Conservation (phyloP, 2,329 filamentous ascomycete genomes). For the Pyrenochaeta sp. region DNA sequence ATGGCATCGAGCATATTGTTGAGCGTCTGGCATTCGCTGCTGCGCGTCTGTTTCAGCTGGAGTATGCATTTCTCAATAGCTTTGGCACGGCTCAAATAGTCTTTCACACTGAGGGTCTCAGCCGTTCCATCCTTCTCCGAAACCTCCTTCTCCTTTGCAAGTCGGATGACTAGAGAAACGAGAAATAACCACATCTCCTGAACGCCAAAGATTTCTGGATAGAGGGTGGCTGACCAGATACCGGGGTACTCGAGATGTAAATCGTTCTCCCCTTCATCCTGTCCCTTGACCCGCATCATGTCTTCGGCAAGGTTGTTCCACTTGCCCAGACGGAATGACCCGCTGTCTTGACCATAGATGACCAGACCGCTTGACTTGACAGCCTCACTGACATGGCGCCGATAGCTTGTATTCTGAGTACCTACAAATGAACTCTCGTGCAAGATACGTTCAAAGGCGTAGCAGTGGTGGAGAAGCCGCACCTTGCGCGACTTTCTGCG, state of each 20-base stretch:
- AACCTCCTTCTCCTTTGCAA: constrained; percentile 53
- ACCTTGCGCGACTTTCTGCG: constrained; percentile 52
- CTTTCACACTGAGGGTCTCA: constrained; percentile 24
- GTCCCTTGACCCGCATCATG: constrained; percentile 42
- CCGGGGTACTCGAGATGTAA: constrained; percentile 54
- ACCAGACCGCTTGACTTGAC: constrained; percentile 21
- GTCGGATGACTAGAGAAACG: constrained; percentile 47
- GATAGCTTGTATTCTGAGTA: constrained; percentile 12
- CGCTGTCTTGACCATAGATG: constrained; percentile 39
- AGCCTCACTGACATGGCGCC: constrained; percentile 16
- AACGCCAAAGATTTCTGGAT: constrained; percentile 56
- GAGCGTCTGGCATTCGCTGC: constrained; percentile 15
- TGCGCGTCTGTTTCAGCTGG: constrained; percentile 12
- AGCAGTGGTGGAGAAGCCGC: constrained; percentile 57
- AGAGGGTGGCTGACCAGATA: constrained; percentile 51
- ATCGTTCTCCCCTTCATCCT: constrained; percentile 54
- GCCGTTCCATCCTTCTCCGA: constrained; percentile 23
- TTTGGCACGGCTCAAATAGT: constrained; percentile 45
- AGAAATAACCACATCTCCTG: constrained; percentile 50
- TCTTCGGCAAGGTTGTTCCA: constrained; percentile 41
- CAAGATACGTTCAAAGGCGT: constrained; percentile 55
- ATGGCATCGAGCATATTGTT: constrained; percentile 49
- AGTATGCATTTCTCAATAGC: constrained; percentile 44
- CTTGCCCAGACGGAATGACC: constrained; percentile 42
- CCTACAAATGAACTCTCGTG: constrained; percentile 50